Base-by-base conservation (phyloP, 225 moss, liverwort and hornwort genomes). In the Physcomitrium patens region DNA sequence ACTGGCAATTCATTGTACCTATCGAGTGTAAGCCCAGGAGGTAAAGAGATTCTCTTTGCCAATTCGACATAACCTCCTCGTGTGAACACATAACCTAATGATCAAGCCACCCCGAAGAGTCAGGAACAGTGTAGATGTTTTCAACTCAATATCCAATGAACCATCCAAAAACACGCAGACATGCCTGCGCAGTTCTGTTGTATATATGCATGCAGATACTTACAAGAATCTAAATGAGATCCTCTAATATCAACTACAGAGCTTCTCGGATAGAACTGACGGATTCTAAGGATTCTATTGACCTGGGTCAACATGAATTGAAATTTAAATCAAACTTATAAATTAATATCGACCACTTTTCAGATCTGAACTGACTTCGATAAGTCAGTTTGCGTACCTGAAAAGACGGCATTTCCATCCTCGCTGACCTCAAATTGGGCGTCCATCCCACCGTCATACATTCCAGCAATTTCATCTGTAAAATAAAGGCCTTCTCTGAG, bases 381-480 rank as follows among this genome's bases (percentile, higher is more conserved):
- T 18, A 1, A 5, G 41, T 41, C 19, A 3, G 9, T 20, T 51
- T 43, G 24, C 61, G 54, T 55, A 93, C 93, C 93, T 88, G 93
- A 91, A 74, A 88, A 94, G 31, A 88, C 79, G 59, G 81, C 92
- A 50, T 95, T 92, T 76, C 95, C 93, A 63, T 95, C 90, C 37
- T 99, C 99, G 45, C 80, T 78, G n/a, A 92, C 63, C 77, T 99
- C 99, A 67, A 99, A 90, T 59, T 99, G 86, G 18, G 99, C 99
- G 68, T 99, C 95, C 99, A 99, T 99, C 42, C 99, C 99, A 10
- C 91, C 99, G 82, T 95, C 99, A 72, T 91, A 99, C 73, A 88
- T 99, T 53, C 90, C 90, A 31, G 93, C 73, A 63, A 95, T 90
- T 12, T 95, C 99, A 70, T 99, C 99, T 7, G 67, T 79, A 73